These are phyloP conservation scores for Hemisphaericaspora subhashii DNA, from an alignment of 1,139 yeast species.

Conservation along the genomic window DNA sequence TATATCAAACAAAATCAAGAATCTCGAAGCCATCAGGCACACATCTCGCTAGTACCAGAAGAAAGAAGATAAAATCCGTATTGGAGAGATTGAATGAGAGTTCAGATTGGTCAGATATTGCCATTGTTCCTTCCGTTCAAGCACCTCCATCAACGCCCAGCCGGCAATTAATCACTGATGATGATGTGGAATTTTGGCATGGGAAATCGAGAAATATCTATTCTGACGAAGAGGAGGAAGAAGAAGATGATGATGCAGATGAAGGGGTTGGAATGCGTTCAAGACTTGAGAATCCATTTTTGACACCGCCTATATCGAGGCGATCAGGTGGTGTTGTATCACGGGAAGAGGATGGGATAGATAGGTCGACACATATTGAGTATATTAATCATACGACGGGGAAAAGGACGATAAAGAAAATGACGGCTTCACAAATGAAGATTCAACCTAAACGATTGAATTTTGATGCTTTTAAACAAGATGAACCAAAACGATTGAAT, in stretches of 20 bases:
- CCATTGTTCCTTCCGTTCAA: too few species aligned
- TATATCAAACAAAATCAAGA: too few species aligned
- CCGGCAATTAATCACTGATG: background rate
- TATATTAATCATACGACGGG: constrained; percentile 27
- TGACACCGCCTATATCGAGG: background rate
- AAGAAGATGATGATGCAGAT: background rate
- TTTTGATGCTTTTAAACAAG: too few species aligned
- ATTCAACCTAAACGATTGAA: constrained; percentile 34
- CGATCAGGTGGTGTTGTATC: background rate
- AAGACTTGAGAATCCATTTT: constrained; percentile 1
- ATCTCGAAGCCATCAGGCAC: too few species aligned
- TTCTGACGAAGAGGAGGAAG: background rate
- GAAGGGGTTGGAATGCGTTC: background rate
- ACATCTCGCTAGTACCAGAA: too few species aligned
- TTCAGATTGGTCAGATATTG: background rate
- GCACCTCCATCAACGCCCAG: constrained; percentile 1
- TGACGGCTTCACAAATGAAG: constrained; percentile 20
- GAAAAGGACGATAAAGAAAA: constrained; percentile 20
- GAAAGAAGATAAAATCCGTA: background rate
- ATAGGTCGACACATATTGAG: constrained; percentile 22
- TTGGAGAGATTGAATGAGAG: background rate
- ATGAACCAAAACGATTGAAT: too few species aligned
- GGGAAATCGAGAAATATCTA: background rate
- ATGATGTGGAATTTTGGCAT: background rate
- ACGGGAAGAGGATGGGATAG: background rate